Percentiles rank a stretch among this genome's conserved stretches.
phyloP scores from a whole-genome alignment of 345 rosid species.

The Ailanthus altissimus region DNA sequence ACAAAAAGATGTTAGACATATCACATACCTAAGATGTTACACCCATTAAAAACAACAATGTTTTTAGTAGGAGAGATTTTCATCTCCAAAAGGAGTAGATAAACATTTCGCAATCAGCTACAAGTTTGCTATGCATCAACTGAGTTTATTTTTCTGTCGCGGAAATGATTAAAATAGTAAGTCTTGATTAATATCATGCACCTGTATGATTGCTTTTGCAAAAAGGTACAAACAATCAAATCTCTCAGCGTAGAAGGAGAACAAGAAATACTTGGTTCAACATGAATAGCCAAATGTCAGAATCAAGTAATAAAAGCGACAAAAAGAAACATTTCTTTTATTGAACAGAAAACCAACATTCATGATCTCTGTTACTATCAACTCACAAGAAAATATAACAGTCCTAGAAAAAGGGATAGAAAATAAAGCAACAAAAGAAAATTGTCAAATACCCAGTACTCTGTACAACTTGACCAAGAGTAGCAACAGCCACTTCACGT shows the following conservation, averaged over 20 bases:
- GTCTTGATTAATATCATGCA: background rate
- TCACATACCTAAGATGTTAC: background rate
- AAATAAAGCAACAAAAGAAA: conserved; percentile 14
- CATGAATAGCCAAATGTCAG: background rate
- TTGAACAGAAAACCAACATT: background rate
- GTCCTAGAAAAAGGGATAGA: background rate
- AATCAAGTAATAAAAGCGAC: background rate
- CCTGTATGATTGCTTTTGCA: too few relatives aligned
- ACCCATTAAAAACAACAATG: background rate
- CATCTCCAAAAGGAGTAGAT: conserved; percentile 7
- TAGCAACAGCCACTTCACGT: conserved; percentile 98
- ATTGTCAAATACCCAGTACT: conserved; percentile 80
- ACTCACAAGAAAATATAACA: background rate
- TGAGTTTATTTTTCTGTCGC: background rate
- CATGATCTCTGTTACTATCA: background rate
- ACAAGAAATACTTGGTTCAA: background rate
- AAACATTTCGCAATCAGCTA: background rate
- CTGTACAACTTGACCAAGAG: conserved; percentile 97
- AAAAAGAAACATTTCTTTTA: background rate
- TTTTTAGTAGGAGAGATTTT: background rate
- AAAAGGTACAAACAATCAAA: background rate
- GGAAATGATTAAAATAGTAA: background rate
- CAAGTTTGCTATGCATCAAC: background rate
- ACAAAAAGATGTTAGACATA: conserved; percentile 9
- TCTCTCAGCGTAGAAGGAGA: background rate